Evolutionary conservation across 176 grass and related monocot genomes (phyloP).

Genomic region (Miscanthus lutarioriparius): DNA sequence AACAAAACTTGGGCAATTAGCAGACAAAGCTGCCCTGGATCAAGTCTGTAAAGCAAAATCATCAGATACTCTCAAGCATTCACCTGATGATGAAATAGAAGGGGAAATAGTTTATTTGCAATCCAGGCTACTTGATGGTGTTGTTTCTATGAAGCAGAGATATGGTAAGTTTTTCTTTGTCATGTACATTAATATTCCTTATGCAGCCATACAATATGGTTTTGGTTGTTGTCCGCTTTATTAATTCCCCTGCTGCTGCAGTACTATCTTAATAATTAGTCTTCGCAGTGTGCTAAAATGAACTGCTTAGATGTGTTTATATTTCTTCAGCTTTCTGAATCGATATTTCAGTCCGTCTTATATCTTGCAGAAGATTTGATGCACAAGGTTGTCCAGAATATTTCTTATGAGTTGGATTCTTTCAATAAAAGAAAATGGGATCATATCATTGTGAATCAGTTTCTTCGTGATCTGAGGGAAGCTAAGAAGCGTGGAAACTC

Average conservation of each 20-base stretch:
- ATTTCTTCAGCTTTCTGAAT: slow-evolving; percentile 50
- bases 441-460: slow-evolving; percentile 85
- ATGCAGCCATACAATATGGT: not conserved
- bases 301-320: slow-evolving; percentile 36
- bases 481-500: slow-evolving; percentile 92
- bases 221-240: not conserved
- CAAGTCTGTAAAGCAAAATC: slow-evolving; percentile 56
- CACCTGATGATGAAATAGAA: slow-evolving; percentile 91
- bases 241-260: slow-evolving; percentile 15
- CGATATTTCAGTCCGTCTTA: slow-evolving; percentile 41
- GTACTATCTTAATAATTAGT: not conserved
- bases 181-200: not conserved
- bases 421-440: slow-evolving; percentile 87
- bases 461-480: slow-evolving; percentile 90
- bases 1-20: slow-evolving; percentile 23
- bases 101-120: slow-evolving; percentile 90
- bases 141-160: slow-evolving; percentile 56
- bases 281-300: not conserved
- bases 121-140: slow-evolving; percentile 67
- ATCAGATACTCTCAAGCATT: slow-evolving; percentile 61
- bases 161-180: slow-evolving; percentile 55
- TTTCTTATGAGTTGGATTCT: slow-evolving; percentile 71
- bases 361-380: slow-evolving; percentile 80
- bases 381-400: slow-evolving; percentile 65
- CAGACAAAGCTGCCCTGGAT: slow-evolving; percentile 43